These are phyloP conservation scores for Juglanconis sp. DNA, from an alignment of 2,329 filamentous ascomycete genomes.

Conservation along the genomic window DNA sequence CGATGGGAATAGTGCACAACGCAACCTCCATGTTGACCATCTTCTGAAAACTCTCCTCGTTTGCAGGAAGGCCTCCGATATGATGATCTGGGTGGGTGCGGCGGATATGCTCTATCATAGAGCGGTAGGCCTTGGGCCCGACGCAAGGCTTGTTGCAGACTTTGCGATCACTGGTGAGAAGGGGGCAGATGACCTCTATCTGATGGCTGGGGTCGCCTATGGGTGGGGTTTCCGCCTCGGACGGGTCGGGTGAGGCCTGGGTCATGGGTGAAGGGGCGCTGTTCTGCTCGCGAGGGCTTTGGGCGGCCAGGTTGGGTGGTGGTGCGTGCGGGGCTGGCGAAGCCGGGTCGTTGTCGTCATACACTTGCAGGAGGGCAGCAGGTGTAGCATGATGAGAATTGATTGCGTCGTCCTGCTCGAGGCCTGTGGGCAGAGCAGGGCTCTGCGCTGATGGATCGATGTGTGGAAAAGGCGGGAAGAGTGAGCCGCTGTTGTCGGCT, in stretches of 20 bases:
- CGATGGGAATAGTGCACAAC: neutral
- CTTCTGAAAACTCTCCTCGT: constrained; percentile 93
- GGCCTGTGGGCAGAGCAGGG: no score
- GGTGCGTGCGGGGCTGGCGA: neutral
- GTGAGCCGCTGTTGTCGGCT: no score
- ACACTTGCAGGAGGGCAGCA: no score
- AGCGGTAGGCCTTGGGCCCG: constrained; percentile 61
- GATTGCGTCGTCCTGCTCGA: no score
- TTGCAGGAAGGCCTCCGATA: constrained; percentile 95
- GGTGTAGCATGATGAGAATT: no score
- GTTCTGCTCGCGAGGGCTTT: neutral
- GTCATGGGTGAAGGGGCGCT: neutral
- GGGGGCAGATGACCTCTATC: constrained; percentile 14
- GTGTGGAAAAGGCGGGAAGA: no score
- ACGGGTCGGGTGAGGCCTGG: neutral
- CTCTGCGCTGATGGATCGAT: no score
- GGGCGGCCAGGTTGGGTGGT: neutral
- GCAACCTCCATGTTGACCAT: constrained; percentile 71
- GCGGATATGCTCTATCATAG: constrained; percentile 99
- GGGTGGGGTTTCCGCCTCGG: neutral
- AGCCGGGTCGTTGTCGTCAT: neutral
- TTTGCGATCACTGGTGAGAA: constrained; percentile 5
- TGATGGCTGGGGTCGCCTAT: neutral
- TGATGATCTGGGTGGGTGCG: constrained; percentile 96
- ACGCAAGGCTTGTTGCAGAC: constrained; percentile 13